Percentiles rank a stretch among this genome's conserved stretches.
Conservation (phyloP, 257 asterid genomes). For the Jacaranda mimosifolia region DNA sequence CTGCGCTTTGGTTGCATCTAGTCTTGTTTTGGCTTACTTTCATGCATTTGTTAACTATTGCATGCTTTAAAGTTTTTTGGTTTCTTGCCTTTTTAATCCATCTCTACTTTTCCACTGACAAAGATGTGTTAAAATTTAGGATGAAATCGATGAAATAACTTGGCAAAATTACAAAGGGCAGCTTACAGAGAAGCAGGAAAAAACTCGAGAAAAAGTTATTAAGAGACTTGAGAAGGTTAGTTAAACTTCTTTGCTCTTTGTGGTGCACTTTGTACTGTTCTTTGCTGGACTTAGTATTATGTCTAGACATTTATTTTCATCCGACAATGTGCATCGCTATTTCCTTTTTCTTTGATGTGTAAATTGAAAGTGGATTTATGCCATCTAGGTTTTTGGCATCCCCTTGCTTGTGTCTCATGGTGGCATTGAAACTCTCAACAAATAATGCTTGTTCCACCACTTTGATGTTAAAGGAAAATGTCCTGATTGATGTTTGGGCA, state of each 20-base stretch:
- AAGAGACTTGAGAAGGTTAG: conserved; percentile 94
- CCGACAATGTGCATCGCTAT: background rate
- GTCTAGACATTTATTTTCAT: conserved; percentile 8
- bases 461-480: background rate
- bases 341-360: conserved; percentile 2
- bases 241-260: conserved; percentile 18
- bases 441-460: conserved; percentile 2
- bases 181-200: conserved; percentile 96
- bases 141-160: conserved; percentile 88
- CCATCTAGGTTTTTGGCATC: conserved; percentile 9
- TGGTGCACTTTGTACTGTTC: background rate
- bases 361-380: conserved; percentile 23
- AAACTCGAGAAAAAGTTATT: conserved; percentile 90
- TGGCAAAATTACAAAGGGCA: conserved; percentile 98
- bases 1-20: background rate
- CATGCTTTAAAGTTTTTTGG: conserved; percentile 8
- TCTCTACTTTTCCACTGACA: conserved; percentile 25
- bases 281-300: background rate
- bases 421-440: conserved; percentile 12
- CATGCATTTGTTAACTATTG: conserved; percentile 6
- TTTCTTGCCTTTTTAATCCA: background rate
- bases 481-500: conserved; percentile 16
- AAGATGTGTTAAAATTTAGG: conserved; percentile 51
- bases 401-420: conserved; percentile 26
- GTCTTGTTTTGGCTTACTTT: conserved; percentile 23